Evolutionary conservation across 495 filamentous ascomycete species (phyloP).

Genomic region (Beverwykella pulmonaria): DNA sequence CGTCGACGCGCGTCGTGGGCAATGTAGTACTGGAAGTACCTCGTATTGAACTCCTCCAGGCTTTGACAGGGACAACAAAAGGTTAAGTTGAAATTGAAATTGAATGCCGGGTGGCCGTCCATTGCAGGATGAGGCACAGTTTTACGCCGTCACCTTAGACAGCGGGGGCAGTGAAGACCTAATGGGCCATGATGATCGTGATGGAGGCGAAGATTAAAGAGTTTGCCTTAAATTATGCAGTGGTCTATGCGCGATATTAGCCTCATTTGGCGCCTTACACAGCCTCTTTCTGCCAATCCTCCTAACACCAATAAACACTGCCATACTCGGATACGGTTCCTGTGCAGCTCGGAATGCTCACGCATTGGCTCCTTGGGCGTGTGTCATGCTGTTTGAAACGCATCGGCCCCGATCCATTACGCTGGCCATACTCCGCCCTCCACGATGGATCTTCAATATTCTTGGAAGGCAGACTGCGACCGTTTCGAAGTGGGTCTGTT

Average conservation of each 20-base stretch:
- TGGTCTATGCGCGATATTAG: background rate
- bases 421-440: background rate
- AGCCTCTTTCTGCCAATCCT: background rate
- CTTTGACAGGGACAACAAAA: background rate
- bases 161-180: background rate
- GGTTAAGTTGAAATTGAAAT: background rate
- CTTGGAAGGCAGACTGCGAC: slow-evolving; percentile 1
- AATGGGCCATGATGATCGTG: background rate
- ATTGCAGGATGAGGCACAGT: background rate
- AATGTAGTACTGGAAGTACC: background rate
- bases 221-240: background rate
- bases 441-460: background rate
- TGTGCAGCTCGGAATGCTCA: background rate
- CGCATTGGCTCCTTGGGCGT: background rate
- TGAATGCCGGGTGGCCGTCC: background rate
- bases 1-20: background rate
- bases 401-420: too few species aligned
- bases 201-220: background rate
- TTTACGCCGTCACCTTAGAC: background rate
- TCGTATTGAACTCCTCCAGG: background rate
- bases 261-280: background rate
- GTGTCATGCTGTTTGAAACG: too few species aligned
- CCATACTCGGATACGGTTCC: background rate
- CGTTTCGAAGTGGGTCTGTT: background rate
- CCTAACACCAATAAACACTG: background rate